Conservation (phyloP, 2,329 filamentous ascomycete species). For the Westerdykella ornata region DNA sequence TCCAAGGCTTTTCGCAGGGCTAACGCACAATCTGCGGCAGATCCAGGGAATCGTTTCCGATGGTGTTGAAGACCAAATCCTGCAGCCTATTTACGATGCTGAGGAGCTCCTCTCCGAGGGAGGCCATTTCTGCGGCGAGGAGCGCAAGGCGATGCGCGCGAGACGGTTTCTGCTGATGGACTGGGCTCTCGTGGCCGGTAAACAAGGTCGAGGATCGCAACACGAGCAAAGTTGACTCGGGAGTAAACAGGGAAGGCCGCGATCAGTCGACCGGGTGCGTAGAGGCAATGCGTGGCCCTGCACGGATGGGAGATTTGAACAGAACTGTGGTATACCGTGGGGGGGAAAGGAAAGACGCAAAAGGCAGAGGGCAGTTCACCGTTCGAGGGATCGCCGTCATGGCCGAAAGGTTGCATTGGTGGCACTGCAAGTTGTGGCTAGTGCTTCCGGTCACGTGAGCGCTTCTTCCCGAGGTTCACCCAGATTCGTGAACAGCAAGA, state of each 20-base stretch:
- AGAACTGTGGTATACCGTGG: neutral
- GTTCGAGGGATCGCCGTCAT: slow-evolving; percentile 23
- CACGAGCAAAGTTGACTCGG: slow-evolving; percentile 1
- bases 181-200: slow-evolving; percentile 20
- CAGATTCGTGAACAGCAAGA: neutral
- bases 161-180: slow-evolving; percentile 12
- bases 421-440: slow-evolving; percentile 10
- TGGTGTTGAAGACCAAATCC: slow-evolving; percentile 98
- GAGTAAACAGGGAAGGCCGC: neutral
- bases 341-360: neutral
- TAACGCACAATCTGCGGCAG: slow-evolving; percentile 96
- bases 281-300: no score
- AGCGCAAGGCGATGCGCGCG: slow-evolving; percentile 17
- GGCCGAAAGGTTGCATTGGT: slow-evolving; percentile 3
- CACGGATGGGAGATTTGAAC: neutral
- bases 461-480: slow-evolving; percentile 4
- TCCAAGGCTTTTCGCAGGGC: slow-evolving; percentile 28
- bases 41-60: slow-evolving; percentile 96
- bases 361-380: slow-evolving; percentile 2
- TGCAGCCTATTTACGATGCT: slow-evolving; percentile 96
- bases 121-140: slow-evolving; percentile 59
- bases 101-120: slow-evolving; percentile 91
- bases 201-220: slow-evolving; percentile 13
- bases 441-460: neutral
- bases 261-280: no score